Percentiles rank a stretch among this genome's conserved stretches.
These are phyloP conservation scores for Aspergillus novofumigatus DNA, from an alignment of 2,329 filamentous ascomycete species.

Conservation along the genomic window DNA sequence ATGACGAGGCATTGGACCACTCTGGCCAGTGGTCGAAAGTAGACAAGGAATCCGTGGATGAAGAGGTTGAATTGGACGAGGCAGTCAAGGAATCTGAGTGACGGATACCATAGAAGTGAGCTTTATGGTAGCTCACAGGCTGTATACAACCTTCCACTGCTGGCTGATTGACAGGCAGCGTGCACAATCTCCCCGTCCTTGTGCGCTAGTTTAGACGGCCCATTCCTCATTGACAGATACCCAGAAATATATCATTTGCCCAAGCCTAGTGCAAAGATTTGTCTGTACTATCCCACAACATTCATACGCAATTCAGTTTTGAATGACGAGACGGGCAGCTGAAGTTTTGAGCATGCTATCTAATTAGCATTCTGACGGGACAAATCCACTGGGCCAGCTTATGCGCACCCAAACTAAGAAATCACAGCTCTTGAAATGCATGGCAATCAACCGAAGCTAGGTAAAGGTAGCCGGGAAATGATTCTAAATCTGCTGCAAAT, in stretches of 20 bases:
- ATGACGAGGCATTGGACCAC: conserved; percentile 32
- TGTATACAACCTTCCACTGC: not conserved
- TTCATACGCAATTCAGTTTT: no score
- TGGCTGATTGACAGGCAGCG: not conserved
- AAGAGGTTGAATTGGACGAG: conserved; percentile 4
- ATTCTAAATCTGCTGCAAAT: conserved; percentile 2
- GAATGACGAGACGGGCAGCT: not conserved
- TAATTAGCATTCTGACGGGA: not conserved
- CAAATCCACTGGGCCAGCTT: not conserved
- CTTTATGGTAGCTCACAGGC: not conserved
- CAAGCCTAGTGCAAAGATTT: not conserved
- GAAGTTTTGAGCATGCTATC: not conserved
- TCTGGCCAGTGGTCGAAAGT: conserved; percentile 37
- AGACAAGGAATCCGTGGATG: conserved; percentile 26
- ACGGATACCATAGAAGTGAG: not conserved
- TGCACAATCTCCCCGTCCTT: not conserved
- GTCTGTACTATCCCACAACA: not conserved
- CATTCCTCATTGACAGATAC: not conserved
- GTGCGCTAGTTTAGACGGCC: not conserved
- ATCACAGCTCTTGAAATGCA: not conserved
- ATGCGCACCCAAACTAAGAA: not conserved
- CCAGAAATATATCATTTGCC: not conserved
- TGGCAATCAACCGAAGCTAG: conserved; percentile 1
- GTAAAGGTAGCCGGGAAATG: not conserved
- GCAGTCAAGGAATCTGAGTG: not conserved